Evolutionary conservation across 345 rosid genomes (phyloP), one percentile per base, ranked within the genome.

Genomic region (Melaleuca quinquenervia): DNA sequence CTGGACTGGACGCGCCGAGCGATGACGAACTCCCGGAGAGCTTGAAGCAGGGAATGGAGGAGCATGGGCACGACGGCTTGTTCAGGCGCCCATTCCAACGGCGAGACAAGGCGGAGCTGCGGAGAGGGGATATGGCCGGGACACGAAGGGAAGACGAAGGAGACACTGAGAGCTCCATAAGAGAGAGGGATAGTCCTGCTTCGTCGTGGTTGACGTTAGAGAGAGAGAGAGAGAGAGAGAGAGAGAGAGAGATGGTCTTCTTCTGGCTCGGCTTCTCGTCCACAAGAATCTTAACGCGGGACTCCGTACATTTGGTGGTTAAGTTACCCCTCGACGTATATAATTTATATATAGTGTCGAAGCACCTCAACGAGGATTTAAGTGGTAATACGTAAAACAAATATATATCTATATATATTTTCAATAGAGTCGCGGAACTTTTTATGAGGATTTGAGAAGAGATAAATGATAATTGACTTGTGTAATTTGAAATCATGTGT

Each of bases 81-180:
- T 36, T 88, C 22, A 64, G 13, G 70, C 87, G 89, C 60, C 75
- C 20, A 50, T 82, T 88, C 2, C 87, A 26, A 70, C 29, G 90
- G 83, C 8, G 83, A 52, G 82, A 86, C 48, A 85, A 83, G 64
- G 80, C 41, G 88, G 15, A 49, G 32, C 53, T 86, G 86, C 85
- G 85, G n/a, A 54, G 88, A 70, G 90, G 51, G 36, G 62, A 85
- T 75, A 82, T 6, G 52, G 89, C 89, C 62, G 91, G 90, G 87
- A 90, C 83, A 70, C 90, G 83, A 6, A 90, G 53, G 53, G 85
- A 86, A 75, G 91, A 89, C 13, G 89, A 85, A 44, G 70, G 85
- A 32, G 92, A 82, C 83, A 88, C 74, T 3, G 90, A 82, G 64
- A 92, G 90, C 92, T 94, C 92, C 95, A 93, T 92, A 16, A 8